Conservation (phyloP, 2,329 filamentous ascomycete species). For the Claviceps digitariae region DNA sequence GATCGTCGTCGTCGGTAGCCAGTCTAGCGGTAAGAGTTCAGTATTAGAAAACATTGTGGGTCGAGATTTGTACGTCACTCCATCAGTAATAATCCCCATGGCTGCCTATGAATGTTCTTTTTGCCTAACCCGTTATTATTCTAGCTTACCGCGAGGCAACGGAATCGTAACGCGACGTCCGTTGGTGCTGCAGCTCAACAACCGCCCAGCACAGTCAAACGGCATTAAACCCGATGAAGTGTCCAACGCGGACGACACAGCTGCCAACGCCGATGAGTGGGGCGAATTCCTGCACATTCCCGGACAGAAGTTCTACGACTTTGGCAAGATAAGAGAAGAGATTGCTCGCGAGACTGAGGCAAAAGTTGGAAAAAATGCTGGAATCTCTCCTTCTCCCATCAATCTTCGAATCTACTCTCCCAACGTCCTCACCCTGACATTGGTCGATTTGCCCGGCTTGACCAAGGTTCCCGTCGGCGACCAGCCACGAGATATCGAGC, state of each 20-base stretch:
- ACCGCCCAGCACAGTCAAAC: constrained; percentile 64
- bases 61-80: constrained; percentile 75
- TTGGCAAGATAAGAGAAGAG: constrained; percentile 96
- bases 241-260: constrained; percentile 59
- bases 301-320: constrained; percentile 94
- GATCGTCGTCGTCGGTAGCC: constrained; percentile 95
- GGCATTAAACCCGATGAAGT: constrained; percentile 56
- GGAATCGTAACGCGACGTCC: constrained; percentile 95
- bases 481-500: constrained; percentile 91
- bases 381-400: constrained; percentile 93
- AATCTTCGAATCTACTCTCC: constrained; percentile 97
- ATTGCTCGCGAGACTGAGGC: constrained; percentile 93
- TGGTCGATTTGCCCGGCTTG: constrained; percentile 91
- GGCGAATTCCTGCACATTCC: constrained; percentile 97
- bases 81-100: background rate
- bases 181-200: constrained; percentile 95
- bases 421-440: constrained; percentile 89
- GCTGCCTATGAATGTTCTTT: too few relatives aligned
- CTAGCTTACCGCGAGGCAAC: constrained; percentile 84
- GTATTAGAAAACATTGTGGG: constrained; percentile 98
- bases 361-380: constrained; percentile 91
- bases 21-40: constrained; percentile 98
- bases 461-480: constrained; percentile 96
- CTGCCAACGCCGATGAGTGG: constrained; percentile 91
- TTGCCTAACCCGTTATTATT: constrained; percentile 1